These are phyloP conservation scores for Delonix regia DNA, from an alignment of 306 rosid genomes.

Conservation along the genomic window DNA sequence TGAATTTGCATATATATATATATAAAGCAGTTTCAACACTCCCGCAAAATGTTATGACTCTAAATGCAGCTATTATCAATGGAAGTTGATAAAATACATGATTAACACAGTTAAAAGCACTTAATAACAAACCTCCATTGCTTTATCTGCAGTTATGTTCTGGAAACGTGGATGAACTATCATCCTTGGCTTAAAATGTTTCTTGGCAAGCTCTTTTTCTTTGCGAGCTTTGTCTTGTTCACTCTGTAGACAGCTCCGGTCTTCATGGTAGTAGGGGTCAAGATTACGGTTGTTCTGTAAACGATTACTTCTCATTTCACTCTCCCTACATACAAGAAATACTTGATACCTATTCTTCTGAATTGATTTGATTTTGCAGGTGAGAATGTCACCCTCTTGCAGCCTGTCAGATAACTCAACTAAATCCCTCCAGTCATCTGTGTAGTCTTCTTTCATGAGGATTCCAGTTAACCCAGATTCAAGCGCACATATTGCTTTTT, in stretches of 20 bases:
- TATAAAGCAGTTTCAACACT: slow-evolving; percentile 20
- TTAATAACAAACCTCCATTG: slow-evolving; percentile 75
- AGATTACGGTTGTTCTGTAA: slow-evolving; percentile 52
- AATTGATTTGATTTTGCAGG: slow-evolving; percentile 96
- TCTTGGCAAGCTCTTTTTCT: slow-evolving; percentile 90
- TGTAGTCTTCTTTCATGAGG: slow-evolving; percentile 88
- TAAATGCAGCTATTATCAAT: not conserved
- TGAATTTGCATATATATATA: slow-evolving; percentile 8
- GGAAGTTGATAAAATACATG: not conserved
- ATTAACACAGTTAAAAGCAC: slow-evolving; percentile 1
- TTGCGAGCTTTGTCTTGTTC: slow-evolving; percentile 89
- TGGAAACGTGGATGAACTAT: slow-evolving; percentile 98
- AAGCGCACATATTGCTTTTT: slow-evolving; percentile 84
- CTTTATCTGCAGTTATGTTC: slow-evolving; percentile 94
- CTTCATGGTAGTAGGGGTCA: slow-evolving; percentile 88
- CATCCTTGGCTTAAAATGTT: slow-evolving; percentile 96
- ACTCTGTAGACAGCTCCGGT: slow-evolving; percentile 70
- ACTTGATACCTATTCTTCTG: slow-evolving; percentile 94
- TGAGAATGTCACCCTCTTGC: slow-evolving; percentile 83
- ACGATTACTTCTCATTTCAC: slow-evolving; percentile 89
- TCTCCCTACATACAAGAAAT: slow-evolving; percentile 83
- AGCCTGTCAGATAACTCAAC: slow-evolving; percentile 87
- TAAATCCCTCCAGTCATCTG: slow-evolving; percentile 89
- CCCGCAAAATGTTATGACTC: not conserved
- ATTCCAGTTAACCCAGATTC: slow-evolving; percentile 99